Evolutionary conservation across 1,284 basidiomycete genomes (phyloP), one percentile per base, ranked within the genome.

Genomic region (Omphalotus olearius): DNA sequence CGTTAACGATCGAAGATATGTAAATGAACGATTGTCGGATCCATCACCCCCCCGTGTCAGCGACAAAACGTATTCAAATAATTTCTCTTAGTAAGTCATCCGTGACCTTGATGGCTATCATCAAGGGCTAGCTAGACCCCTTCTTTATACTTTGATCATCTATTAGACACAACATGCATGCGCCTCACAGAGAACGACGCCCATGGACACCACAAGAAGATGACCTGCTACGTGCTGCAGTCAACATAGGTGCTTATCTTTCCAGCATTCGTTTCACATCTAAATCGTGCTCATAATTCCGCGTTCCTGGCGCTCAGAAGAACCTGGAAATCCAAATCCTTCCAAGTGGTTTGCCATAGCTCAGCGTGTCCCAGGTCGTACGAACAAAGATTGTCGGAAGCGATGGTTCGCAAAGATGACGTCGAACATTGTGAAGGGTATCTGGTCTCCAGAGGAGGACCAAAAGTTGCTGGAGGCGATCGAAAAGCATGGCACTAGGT

Each of bases 321-420:
- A 79, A 60, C 73, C 76, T 38, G 71, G 73, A 38, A 75, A 76
- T 57, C 64, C 72, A 18, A 76, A 74, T 54, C 78, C 78, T 16
- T 77, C 76, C 26, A 78, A 78, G 55, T 80, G 78, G 78, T 76
- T 79, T 61, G 76, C 77, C 25, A 80, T 80, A 50, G 75, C 78
- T n/a, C 76, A 78, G 57, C 78, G 79, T 61, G 77, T 80, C 7
- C 77, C 78, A 25, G 73, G 78, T 59, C 67, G 78, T 51, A 80
- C 75, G 23, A 80, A 80, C 67, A 80, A 80, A 58, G 78, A 80
- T 60, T 80, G 78, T 59, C 70, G 78, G 53, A 80, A 80, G 60
- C 70, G 78, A 11, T 80, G 78, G 78, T 79, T 79, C 57, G 77
- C 77, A 1, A 78, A 79, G 66, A 79, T 80, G 78, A 76, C 76